Percentiles rank a stretch among this genome's conserved stretches.
Evolutionary conservation across 106 monocot species (phyloP).

Genomic region (Allium sativum): DNA sequence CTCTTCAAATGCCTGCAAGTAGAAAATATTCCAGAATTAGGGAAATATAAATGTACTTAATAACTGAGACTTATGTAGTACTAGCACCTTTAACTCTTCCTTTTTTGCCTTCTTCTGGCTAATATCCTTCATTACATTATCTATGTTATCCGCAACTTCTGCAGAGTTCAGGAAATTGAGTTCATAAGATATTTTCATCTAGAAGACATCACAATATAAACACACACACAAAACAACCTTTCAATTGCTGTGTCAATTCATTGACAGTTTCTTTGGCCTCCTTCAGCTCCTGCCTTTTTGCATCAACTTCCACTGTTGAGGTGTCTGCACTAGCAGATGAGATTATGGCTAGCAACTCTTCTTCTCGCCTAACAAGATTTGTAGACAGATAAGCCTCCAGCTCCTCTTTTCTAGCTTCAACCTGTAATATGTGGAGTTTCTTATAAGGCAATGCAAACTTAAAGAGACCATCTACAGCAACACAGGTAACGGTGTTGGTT

Average conservation of each 20-base stretch:
- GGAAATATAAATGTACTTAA: conserved; percentile 1
- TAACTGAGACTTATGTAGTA: neutral
- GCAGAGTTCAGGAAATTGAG: conserved; percentile 3
- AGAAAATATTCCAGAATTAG: neutral
- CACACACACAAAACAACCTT: too few relatives aligned
- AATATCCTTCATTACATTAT: conserved; percentile 35
- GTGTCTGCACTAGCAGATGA: conserved; percentile 53
- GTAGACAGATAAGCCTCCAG: conserved; percentile 88
- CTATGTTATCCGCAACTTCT: conserved; percentile 42
- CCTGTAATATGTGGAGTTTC: conserved; percentile 24
- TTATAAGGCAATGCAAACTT: neutral
- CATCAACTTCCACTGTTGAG: conserved; percentile 44
- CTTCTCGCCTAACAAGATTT: conserved; percentile 81
- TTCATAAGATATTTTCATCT: neutral
- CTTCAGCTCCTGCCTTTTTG: conserved; percentile 54
- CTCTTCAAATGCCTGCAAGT: conserved; percentile 57
- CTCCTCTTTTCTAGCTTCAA: conserved; percentile 98
- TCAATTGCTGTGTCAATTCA: conserved; percentile 63
- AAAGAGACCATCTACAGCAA: neutral
- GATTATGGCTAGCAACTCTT: conserved; percentile 76
- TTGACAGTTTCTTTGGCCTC: conserved; percentile 44
- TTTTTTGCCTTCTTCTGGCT: conserved; percentile 40
- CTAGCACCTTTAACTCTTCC: conserved; percentile 53
- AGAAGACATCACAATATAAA: neutral
- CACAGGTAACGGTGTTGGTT: neutral